Evolutionary conservation across 352 stramenopile species (phyloP), one percentile per base, ranked within the genome.

Genomic region (Globisporangium orthogonon): DNA sequence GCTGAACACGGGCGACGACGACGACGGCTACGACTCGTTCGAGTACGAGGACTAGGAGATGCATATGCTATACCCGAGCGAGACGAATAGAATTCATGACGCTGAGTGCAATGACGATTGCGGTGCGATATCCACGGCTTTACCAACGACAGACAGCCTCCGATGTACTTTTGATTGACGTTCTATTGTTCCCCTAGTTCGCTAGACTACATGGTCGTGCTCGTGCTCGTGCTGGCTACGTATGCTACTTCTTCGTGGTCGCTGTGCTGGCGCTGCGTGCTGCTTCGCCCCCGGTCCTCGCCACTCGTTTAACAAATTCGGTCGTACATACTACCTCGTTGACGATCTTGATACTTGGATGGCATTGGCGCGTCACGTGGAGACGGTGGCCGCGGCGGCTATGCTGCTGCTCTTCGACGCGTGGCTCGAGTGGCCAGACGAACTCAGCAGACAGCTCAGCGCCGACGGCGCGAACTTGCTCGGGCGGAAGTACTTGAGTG

Each of bases 1-100:
- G 60, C 67, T 90, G 13, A 81, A 86, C 43, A 74, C 70, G 31
- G 73, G 62, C 53, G 79, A 73, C 18, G 76, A 74, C 31, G 74
- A 83, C n/a, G 74, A 89, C 52, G 81, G 78, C 58, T 90, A 92
- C 56, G 79, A 90, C 60, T 90, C 83, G 64, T 77, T 92, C 56
- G 78, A 91, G 44, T 83, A 83, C 56, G 76, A 87, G 55, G 75
- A 86, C 48, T 70, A 73, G 14, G 17, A 23, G 23, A 23, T 23
- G 23, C 23, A 23, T 23, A 23, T 23, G 23, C 23, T 23, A 23
- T 23, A 23, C 23, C 23, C 15, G 41, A 47, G 41, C 23, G 41
- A 40, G 18, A 39, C 14, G 10, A 30, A 31, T 11, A 14, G 7
- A 30, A 6, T 28, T 5, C 18, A 31, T 7, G 9, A 15, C 23